Evolutionary conservation across 164 flowering plant species (phyloP).

Genomic region (Chloranthus sessilifolius): DNA sequence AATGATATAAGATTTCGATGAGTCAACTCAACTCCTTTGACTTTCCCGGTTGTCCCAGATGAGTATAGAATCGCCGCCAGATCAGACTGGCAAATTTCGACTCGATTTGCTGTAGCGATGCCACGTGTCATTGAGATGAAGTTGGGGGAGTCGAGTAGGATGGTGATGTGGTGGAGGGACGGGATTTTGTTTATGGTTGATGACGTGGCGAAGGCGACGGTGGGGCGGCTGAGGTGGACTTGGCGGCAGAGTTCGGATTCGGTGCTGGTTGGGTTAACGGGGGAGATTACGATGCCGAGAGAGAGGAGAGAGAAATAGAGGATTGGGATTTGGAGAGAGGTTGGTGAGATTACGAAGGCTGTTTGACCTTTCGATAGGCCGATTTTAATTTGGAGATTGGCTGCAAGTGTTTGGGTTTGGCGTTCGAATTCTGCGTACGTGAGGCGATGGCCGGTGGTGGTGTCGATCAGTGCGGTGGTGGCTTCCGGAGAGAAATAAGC

Average conservation of each 20-base stretch:
- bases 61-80: constrained; percentile 56
- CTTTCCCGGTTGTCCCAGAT: constrained; percentile 65
- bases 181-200: constrained; percentile 33
- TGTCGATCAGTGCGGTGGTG: constrained; percentile 32
- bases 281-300: constrained; percentile 55
- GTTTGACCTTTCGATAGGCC: constrained; percentile 34
- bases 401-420: constrained; percentile 26
- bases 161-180: constrained; percentile 7
- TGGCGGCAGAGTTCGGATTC: constrained; percentile 47
- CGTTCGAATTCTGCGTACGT: constrained; percentile 30
- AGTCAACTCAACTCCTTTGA: constrained; percentile 58
- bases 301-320: constrained; percentile 58
- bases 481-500: no score
- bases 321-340: constrained; percentile 38
- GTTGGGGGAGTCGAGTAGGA: constrained; percentile 25
- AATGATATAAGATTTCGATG: constrained; percentile 49
- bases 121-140: constrained; percentile 19
- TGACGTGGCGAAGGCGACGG: constrained; percentile 48
- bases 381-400: constrained; percentile 24
- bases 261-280: constrained; percentile 60
- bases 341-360: constrained; percentile 48
- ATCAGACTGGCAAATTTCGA: constrained; percentile 36
- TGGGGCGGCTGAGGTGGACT: constrained; percentile 37
- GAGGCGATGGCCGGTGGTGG: constrained; percentile 29
- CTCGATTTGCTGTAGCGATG: not conserved